Evolutionary conservation across 2,329 filamentous ascomycete genomes (phyloP).

Genomic region (Rugonectria rugulosa): DNA sequence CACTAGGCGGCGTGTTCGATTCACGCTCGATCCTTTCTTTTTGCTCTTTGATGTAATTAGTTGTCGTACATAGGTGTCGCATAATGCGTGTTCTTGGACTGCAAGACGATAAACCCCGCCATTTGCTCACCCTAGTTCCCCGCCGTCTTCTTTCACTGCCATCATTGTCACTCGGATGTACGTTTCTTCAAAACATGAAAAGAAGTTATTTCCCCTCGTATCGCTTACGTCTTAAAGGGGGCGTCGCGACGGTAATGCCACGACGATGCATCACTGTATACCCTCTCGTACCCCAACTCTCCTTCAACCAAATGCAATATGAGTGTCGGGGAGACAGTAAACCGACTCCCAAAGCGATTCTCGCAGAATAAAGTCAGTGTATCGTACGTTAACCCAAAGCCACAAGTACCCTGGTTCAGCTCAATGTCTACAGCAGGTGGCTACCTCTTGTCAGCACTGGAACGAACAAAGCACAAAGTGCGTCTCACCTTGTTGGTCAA

Average conservation of each 20-base stretch:
- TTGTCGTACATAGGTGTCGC: background rate
- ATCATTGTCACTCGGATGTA: background rate
- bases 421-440: constrained; percentile 51
- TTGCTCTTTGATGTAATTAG: background rate
- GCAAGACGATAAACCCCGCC: too few relatives aligned
- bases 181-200: background rate
- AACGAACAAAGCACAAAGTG: background rate
- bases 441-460: constrained; percentile 35
- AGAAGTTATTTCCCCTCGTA: background rate
- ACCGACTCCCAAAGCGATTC: constrained; percentile 41
- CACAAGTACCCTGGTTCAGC: constrained; percentile 54
- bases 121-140: too few relatives aligned
- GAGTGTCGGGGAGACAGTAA: constrained; percentile 51
- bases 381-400: constrained; percentile 54
- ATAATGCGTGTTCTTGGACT: too few relatives aligned
- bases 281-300: constrained; percentile 52
- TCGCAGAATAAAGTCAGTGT: constrained; percentile 49
- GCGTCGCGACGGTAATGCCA: constrained; percentile 40
- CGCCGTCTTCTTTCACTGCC: too few relatives aligned
- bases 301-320: constrained; percentile 56
- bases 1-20: constrained; percentile 13
- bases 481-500: constrained; percentile 44
- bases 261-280: constrained; percentile 28
- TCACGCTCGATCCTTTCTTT: constrained; percentile 13
- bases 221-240: constrained; percentile 18